Percentiles rank a stretch among this genome's conserved stretches.
These are phyloP conservation scores for Croton setiger DNA, from an alignment of 441 rosid species.

Conservation along the genomic window DNA sequence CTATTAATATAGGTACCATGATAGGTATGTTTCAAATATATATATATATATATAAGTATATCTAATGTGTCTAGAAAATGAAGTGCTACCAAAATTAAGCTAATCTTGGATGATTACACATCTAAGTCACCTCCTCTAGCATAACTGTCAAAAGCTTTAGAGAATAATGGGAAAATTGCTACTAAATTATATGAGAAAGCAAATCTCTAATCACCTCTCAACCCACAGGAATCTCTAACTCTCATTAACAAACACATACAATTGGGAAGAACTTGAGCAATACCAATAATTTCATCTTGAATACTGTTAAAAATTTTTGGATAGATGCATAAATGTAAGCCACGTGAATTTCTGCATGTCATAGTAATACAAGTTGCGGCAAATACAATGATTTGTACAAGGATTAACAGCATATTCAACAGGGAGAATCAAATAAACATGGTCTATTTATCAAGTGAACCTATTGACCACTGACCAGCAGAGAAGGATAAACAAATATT, in stretches of 20 bases:
- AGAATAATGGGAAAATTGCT: background rate
- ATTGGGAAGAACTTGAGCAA: background rate
- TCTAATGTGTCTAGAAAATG: background rate
- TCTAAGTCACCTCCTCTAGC: background rate
- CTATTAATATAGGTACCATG: slow-evolving; percentile 25
- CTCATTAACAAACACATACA: background rate
- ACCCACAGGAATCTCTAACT: background rate
- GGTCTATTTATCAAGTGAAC: too few species aligned
- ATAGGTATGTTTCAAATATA: background rate
- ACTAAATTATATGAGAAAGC: background rate
- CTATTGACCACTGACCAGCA: background rate
- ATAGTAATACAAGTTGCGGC: background rate
- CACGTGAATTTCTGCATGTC: background rate
- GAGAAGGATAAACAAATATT: background rate
- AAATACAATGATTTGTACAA: background rate
- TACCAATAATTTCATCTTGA: too few species aligned
- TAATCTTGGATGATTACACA: background rate
- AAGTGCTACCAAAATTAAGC: background rate
- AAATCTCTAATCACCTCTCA: background rate
- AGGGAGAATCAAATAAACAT: too few species aligned
- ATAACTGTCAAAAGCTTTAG: background rate
- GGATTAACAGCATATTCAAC: too few species aligned
- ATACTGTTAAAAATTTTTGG: too few species aligned
- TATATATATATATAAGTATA: background rate
- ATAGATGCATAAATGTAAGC: too few species aligned